Evolutionary conservation across 305 asterid genomes (phyloP).

Genomic region (Plantago coronopus): DNA sequence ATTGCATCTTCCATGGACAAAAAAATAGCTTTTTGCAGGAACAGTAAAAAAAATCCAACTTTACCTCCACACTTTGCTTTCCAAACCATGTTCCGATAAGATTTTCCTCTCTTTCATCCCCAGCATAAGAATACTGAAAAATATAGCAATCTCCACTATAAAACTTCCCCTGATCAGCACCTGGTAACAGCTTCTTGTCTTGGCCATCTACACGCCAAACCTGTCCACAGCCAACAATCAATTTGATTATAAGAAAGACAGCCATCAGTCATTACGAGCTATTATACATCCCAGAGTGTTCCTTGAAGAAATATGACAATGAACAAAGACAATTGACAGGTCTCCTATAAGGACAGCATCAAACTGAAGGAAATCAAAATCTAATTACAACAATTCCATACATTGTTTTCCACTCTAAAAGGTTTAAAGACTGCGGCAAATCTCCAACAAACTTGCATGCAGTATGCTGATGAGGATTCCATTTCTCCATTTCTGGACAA

Average conservation of each 20-base stretch:
- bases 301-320: background rate
- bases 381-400: too few relatives aligned
- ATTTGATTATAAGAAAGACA: slow-evolving; percentile 19
- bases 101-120: slow-evolving; percentile 63
- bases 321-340: background rate
- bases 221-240: slow-evolving; percentile 34
- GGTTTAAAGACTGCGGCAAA: too few relatives aligned
- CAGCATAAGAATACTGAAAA: slow-evolving; percentile 64
- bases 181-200: slow-evolving; percentile 41
- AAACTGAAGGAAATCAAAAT: too few relatives aligned
- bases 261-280: too few relatives aligned
- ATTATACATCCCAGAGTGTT: background rate
- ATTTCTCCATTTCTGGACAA: too few relatives aligned
- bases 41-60: slow-evolving; percentile 14
- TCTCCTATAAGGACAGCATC: too few relatives aligned
- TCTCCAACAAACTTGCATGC: too few relatives aligned
- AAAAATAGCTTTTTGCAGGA: background rate
- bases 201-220: slow-evolving; percentile 79
- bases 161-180: slow-evolving; percentile 53
- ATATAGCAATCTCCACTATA: slow-evolving; percentile 87
- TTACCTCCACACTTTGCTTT: slow-evolving; percentile 62
- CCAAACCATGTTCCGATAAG: slow-evolving; percentile 85
- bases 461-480: too few relatives aligned
- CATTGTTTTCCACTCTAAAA: too few relatives aligned
- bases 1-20: background rate